Conservation (phyloP, 495 filamentous ascomycete genomes). For the Platismatia glauca region DNA sequence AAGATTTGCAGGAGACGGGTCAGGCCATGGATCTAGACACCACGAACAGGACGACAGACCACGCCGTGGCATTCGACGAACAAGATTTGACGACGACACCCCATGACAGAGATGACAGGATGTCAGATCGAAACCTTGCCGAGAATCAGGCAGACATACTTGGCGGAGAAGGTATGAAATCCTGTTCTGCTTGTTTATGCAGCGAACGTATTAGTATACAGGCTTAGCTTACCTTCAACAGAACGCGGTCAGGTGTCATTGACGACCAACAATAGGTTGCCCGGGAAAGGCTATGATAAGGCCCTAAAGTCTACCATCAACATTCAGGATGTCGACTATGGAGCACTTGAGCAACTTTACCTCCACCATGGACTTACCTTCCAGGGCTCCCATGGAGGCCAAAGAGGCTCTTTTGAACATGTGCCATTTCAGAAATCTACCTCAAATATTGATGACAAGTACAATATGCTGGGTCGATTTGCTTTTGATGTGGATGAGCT, state of each 20-base stretch:
- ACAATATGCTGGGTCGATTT: constrained; percentile 12
- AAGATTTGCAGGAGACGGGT: background rate
- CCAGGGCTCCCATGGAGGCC: background rate
- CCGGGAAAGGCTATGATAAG: background rate
- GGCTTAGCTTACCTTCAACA: background rate
- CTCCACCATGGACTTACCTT: background rate
- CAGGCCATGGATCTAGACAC: constrained; percentile 3
- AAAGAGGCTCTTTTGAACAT: constrained; percentile 10
- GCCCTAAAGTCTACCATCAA: background rate
- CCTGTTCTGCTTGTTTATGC: background rate
- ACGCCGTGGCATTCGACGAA: background rate
- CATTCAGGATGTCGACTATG: background rate
- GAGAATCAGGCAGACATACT: background rate
- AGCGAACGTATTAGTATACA: background rate
- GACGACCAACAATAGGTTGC: background rate
- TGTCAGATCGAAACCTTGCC: background rate
- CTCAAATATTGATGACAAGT: constrained; percentile 13
- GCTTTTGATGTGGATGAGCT: constrained; percentile 11
- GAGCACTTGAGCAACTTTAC: background rate
- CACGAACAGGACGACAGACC: background rate
- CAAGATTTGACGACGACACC: background rate
- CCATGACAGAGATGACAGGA: background rate
- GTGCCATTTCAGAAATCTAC: constrained; percentile 1
- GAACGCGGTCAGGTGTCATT: background rate
- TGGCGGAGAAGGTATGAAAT: background rate